Base-by-base conservation (phyloP, 2,329 filamentous ascomycete genomes). In the Fusarium succisae region DNA sequence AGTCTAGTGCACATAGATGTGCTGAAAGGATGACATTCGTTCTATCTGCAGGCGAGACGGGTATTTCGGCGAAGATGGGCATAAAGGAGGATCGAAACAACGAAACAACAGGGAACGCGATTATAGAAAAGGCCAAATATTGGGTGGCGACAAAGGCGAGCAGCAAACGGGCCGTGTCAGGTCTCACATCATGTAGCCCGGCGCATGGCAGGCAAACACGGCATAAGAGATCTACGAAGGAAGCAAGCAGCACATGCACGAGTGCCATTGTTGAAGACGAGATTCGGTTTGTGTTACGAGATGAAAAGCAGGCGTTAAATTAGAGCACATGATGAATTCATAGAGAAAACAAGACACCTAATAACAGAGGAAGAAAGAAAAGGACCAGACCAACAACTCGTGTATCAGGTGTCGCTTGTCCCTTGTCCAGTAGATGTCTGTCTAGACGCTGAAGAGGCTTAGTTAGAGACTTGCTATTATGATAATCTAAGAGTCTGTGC, bases 121-220 rank as follows among this genome's bases (percentile, higher is more conserved):
- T 8, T 32, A 61, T 48, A 38, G 43, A 47, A 24, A 57, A 50
- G 32, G 41, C 22, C 30, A 35, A 35, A 26, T 11, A 20, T 44
- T 66, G 22, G 22, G 39, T 50, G 54, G 35, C 39, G 14, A 17
- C 41, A 47, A 58, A 55, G 28, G 71, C 51, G 56, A 74, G 67
- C 51, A 54, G 60, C 35, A 51, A 47, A 63, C 62, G 71, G 71
- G 62, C 63, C 68, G 66, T 41, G 45, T 72, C 54, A 68, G 71
- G 67, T 74, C 64, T 74, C 43, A 73, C 71, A 61, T 74, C 56
- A 57, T 57, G 71, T 74, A 56, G 44, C 68, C 32, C 41, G 57
- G 68, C 62, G 64, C 70, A 72, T 68, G 63, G 67, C 45, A 58
- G 60, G 55, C 71, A 73, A 71, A 71, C 67, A 72, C 71, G 66